Base-by-base conservation (phyloP, 352 stramenopile species). In the Pythium myriotylum region DNA sequence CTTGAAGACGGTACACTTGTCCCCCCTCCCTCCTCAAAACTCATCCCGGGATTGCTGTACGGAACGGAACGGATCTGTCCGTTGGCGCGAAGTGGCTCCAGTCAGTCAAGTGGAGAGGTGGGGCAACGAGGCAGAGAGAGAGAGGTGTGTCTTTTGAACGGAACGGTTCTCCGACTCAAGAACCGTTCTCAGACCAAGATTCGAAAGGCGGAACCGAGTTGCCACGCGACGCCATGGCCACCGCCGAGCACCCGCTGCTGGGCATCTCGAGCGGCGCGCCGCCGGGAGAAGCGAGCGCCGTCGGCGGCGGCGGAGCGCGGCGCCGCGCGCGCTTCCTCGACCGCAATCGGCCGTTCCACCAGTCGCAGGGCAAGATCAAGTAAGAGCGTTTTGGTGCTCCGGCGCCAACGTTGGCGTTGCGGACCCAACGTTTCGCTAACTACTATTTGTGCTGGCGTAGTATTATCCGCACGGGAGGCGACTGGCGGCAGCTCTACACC, bases 401-500 rank as follows among this genome's bases (percentile, higher is more conserved):
- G n/a, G n/a, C n/a, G n/a, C n/a, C n/a, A n/a, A n/a, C n/a, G n/a
- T n/a, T n/a, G n/a, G n/a, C n/a, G n/a, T n/a, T n/a, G n/a, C n/a
- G n/a, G n/a, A n/a, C n/a, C n/a, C n/a, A n/a, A n/a, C n/a, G n/a
- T n/a, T n/a, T n/a, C n/a, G n/a, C n/a, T n/a, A n/a, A n/a, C n/a
- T n/a, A n/a, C n/a, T n/a, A n/a, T n/a, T n/a, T n/a, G n/a, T n/a
- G n/a, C n/a, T n/a, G n/a, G n/a, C n/a, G n/a, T 66, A 88, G 74
- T 51, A 77, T 91, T 42, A 73, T 76, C 49, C 82, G 86, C 32
- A 81, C 77, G 40, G 84, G 86, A 8, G 86, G 86, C 14, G 79
- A 95, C 49, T 95, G 86, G 86, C 80, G 84, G 19, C 73, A 79
- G 61, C 88, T 92, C 63, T 95, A 95, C 73, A 90, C 73, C 64